A percentile compares a stretch with the other conserved stretches of the same genome.
Evolutionary conservation across 2,329 filamentous ascomycete species (phyloP).

Genomic region (Penicillium rolfsii): DNA sequence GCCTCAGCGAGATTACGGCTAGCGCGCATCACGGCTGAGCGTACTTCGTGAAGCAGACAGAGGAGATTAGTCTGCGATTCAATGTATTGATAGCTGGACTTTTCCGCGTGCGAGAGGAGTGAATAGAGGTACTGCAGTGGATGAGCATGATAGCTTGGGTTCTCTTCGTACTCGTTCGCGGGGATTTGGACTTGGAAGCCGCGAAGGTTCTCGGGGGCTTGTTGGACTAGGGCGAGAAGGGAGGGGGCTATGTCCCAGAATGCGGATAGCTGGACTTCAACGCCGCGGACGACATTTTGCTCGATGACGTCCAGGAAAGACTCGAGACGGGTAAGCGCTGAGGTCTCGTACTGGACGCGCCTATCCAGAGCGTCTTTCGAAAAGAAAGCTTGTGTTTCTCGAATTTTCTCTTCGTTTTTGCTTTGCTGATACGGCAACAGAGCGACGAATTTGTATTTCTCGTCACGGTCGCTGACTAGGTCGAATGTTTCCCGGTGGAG

Average conservation of each 20-base stretch:
- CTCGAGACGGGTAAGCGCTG: conserved; percentile 72
- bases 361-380: conserved; percentile 74
- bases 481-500: conserved; percentile 85
- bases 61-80: conserved; percentile 90
- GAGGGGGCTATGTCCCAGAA: conserved; percentile 98
- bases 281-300: conserved; percentile 80
- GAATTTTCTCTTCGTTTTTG: conserved; percentile 76
- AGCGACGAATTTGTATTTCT: conserved; percentile 83
- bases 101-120: conserved; percentile 82
- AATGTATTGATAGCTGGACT: conserved; percentile 95
- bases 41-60: conserved; percentile 88
- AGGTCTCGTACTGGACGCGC: conserved; percentile 69
- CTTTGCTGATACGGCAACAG: conserved; percentile 75
- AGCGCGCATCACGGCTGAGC: conserved; percentile 73
- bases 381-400: conserved; percentile 81
- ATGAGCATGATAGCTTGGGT: conserved; percentile 75
- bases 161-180: conserved; percentile 75
- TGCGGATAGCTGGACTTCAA: conserved; percentile 87
- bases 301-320: conserved; percentile 80
- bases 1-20: conserved; percentile 69
- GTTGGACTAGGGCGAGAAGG: conserved; percentile 75
- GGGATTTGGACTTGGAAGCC: conserved; percentile 78
- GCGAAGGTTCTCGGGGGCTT: conserved; percentile 64
- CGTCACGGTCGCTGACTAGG: conserved; percentile 79
- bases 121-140: conserved; percentile 90